Conservation (phyloP, 148 eudicot species). For the Selenicereus undatus region DNA sequence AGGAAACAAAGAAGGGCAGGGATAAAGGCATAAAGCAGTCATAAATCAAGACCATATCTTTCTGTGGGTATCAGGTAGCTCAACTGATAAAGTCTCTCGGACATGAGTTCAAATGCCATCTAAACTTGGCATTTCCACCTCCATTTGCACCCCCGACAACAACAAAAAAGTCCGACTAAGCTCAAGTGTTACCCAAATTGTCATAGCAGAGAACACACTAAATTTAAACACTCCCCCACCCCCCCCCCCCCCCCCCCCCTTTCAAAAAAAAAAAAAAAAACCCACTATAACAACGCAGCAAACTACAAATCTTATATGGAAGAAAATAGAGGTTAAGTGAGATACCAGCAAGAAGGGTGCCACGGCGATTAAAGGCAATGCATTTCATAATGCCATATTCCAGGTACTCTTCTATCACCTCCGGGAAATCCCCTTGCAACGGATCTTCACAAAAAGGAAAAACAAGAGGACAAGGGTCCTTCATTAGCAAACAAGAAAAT, state of each 20-base stretch:
- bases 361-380: conserved; percentile 91
- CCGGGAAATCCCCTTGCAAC: conserved; percentile 95
- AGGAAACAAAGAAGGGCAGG: not conserved
- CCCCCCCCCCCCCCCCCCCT: too few species aligned
- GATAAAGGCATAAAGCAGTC: not conserved
- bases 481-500: not conserved
- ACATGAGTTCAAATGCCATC: too few species aligned
- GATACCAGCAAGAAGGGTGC: conserved; percentile 96
- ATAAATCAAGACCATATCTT: not conserved
- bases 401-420: conserved; percentile 94
- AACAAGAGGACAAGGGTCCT: not conserved
- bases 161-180: not conserved
- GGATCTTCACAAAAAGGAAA: conserved; percentile 51
- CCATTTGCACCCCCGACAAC: too few species aligned
- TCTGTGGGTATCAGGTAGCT: not conserved
- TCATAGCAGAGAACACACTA: not conserved
- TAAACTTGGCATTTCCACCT: too few species aligned
- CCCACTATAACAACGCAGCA: too few species aligned
- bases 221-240: not conserved
- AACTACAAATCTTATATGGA: not conserved
- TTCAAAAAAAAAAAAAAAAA: too few species aligned
- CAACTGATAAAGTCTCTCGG: not conserved
- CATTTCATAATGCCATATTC: conserved; percentile 92
- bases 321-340: not conserved
- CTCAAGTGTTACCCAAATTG: not conserved